Conservation (phyloP, 2,329 filamentous ascomycete species). For the Teratosphaeria zuluensis region DNA sequence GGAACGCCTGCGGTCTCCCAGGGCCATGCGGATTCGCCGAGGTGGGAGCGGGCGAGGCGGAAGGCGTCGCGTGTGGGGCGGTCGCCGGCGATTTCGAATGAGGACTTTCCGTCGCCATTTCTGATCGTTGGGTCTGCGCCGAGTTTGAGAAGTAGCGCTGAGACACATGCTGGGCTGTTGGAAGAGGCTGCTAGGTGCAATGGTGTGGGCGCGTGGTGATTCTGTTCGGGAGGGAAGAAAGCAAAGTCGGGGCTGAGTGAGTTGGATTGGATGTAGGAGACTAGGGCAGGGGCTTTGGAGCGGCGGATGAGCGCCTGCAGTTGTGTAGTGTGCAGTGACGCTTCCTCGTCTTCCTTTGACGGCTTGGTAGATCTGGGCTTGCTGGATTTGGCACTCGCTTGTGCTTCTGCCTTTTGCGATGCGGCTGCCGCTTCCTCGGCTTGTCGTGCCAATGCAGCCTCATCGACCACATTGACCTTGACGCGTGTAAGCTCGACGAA, state of each 20-base stretch:
- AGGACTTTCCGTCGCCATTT: constrained; percentile 68
- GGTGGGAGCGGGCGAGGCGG: constrained; percentile 70
- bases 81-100: constrained; percentile 78
- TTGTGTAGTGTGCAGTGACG: constrained; percentile 75
- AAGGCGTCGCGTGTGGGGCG: constrained; percentile 82
- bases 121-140: constrained; percentile 61
- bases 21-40: constrained; percentile 66
- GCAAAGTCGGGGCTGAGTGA: constrained; percentile 59
- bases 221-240: constrained; percentile 62
- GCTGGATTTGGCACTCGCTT: constrained; percentile 33
- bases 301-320: constrained; percentile 79
- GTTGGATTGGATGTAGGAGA: constrained; percentile 76
- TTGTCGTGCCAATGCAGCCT: constrained; percentile 46
- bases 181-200: constrained; percentile 79
- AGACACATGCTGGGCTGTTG: constrained; percentile 67
- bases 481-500: constrained; percentile 90
- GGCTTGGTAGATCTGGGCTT: constrained; percentile 53
- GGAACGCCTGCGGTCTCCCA: constrained; percentile 74
- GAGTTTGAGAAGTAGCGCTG: constrained; percentile 65
- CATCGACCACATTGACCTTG: constrained; percentile 71
- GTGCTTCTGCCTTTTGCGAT: constrained; percentile 27
- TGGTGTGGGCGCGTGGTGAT: constrained; percentile 72
- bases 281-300: constrained; percentile 76
- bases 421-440: constrained; percentile 36
- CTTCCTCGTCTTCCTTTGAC: constrained; percentile 74